A percentile compares a stretch with the other conserved stretches of the same genome.
Conservation (phyloP, 495 filamentous ascomycete species). For the Penicillium soppii region DNA sequence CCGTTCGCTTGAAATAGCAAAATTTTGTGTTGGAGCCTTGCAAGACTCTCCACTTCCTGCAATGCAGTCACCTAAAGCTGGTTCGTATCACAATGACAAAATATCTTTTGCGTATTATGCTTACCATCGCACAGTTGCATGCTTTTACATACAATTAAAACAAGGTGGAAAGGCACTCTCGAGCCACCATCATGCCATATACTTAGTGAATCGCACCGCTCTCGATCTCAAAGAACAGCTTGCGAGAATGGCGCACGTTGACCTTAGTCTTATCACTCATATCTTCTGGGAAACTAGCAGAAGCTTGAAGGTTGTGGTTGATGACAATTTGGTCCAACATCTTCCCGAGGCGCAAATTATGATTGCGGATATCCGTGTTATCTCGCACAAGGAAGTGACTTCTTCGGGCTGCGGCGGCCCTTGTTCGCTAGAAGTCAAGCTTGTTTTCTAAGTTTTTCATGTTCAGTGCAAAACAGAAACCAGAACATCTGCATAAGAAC, state of each 20-base stretch:
- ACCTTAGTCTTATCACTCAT: constrained; percentile 59
- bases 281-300: constrained; percentile 61
- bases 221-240: constrained; percentile 62
- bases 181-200: constrained; percentile 81
- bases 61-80: too few relatives aligned
- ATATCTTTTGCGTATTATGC: too few relatives aligned
- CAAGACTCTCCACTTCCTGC: too few relatives aligned
- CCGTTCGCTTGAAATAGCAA: constrained; percentile 45
- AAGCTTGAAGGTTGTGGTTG: constrained; percentile 73
- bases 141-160: too few relatives aligned
- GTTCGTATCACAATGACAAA: constrained; percentile 1
- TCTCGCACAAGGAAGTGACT: too few relatives aligned
- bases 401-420: too few relatives aligned
- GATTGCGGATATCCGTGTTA: constrained; percentile 54
- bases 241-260: constrained; percentile 68
- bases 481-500: too few relatives aligned
- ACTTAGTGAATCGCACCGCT: constrained; percentile 66
- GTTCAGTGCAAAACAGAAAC: too few relatives aligned
- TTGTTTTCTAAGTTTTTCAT: too few relatives aligned
- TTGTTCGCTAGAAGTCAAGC: too few relatives aligned
- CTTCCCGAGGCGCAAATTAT: constrained; percentile 82
- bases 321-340: constrained; percentile 76
- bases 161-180: too few relatives aligned
- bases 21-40: constrained; percentile 14
- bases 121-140: too few relatives aligned